Evolutionary conservation across 2,329 filamentous ascomycete species (phyloP).

Genomic region (Raffaelea ambrosiae): DNA sequence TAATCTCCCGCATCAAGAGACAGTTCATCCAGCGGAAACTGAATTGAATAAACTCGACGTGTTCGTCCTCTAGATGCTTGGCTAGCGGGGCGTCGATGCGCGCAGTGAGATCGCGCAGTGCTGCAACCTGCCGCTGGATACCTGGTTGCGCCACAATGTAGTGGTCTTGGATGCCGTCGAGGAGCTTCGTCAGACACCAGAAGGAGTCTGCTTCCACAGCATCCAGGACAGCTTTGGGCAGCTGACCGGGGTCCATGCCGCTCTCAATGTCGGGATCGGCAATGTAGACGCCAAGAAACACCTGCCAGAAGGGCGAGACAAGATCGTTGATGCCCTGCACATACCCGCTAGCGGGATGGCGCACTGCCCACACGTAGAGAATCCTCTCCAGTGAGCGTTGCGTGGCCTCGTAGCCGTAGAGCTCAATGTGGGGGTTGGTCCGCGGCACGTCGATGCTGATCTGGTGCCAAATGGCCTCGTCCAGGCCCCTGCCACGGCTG

Average conservation of each 20-base stretch:
- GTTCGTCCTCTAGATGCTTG: slow-evolving; percentile 81
- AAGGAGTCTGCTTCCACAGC: slow-evolving; percentile 97
- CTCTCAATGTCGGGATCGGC: slow-evolving; percentile 87
- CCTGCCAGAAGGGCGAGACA: slow-evolving; percentile 96
- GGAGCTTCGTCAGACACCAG: slow-evolving; percentile 93
- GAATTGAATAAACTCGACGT: slow-evolving; percentile 98
- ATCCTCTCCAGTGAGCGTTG: slow-evolving; percentile 91
- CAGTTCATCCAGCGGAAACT: slow-evolving; percentile 99
- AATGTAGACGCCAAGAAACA: slow-evolving; percentile 90
- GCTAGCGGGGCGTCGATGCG: slow-evolving; percentile 79
- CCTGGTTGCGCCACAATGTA: slow-evolving; percentile 97
- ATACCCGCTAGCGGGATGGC: slow-evolving; percentile 94
- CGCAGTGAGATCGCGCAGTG: slow-evolving; percentile 80
- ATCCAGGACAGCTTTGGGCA: slow-evolving; percentile 84
- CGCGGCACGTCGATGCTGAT: slow-evolving; percentile 97
- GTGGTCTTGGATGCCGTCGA: slow-evolving; percentile 99
- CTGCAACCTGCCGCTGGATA: slow-evolving; percentile 87
- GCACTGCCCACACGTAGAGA: slow-evolving; percentile 93
- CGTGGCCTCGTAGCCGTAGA: slow-evolving; percentile 94
- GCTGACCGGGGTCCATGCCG: slow-evolving; percentile 93
- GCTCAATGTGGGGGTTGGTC: slow-evolving; percentile 89
- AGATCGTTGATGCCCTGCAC: slow-evolving; percentile 98
- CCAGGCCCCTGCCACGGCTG: slow-evolving; percentile 41
- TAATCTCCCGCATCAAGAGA: slow-evolving; percentile 93
- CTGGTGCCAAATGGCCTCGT: slow-evolving; percentile 98